Base-by-base conservation (phyloP, 2,329 filamentous ascomycete species). In the Nigrospora sphaerica region DNA sequence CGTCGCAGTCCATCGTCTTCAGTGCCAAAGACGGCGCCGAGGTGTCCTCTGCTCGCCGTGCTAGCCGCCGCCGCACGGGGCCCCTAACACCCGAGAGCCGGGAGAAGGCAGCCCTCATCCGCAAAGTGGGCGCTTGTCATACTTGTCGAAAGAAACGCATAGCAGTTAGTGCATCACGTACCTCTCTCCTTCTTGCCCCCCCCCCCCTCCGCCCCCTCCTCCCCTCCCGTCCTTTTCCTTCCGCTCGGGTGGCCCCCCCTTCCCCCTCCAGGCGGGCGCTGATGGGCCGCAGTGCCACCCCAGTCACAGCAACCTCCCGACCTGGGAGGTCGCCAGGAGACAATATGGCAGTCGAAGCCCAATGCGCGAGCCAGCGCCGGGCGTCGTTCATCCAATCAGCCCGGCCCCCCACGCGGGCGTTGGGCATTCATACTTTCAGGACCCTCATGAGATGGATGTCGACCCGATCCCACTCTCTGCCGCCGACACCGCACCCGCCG, bases 31-130 rank as follows among this genome's bases (percentile, higher is more conserved):
- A 79, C 69, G 75, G 74, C 50, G 66, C 69, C 62, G 74, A 78
- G 62, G 64, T 74, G 59, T 70, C 69, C 65, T 71, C 72, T 58
- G 70, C 67, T 58, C 74, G 75, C 54, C 74, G 76, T 55, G 68
- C 75, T 51, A 80, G 74, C 58, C 73, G 78, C 57, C 72, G 78
- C 61, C 74, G 78, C 46, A 81, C 77, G 51, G 78, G 78, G 37
- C 78, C 78, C 50, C 66, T 81, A 51, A 79, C 77, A 32, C 71
- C 77, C 45, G 69, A 75, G 51, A 78, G 80, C 55, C 71, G 78
- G 59, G 75, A 80, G 54, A 76, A 76, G 59, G 78, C 78, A 40
- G 77, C 77, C 39, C 60, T 81, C 47, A 81, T 81, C 50, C 66
- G 78, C 55, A 81, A 80, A 60, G 64, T 81, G 45, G 77, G 78